Evolutionary conservation across 106 monocot species (phyloP).

Genomic region (Dactylorhiza incarnata): DNA sequence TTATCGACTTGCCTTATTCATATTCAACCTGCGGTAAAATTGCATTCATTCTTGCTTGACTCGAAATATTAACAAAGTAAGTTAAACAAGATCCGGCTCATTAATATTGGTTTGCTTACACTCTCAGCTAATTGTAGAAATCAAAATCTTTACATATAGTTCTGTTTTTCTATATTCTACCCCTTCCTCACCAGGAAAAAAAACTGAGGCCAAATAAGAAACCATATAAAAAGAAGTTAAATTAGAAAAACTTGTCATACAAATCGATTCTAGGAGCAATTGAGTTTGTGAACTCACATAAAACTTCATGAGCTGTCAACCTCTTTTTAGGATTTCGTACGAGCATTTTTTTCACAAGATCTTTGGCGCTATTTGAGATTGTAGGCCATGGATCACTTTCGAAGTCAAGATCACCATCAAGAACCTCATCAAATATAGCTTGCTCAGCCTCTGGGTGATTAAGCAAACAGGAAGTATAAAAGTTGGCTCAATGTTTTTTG

Average conservation of each 20-base stretch:
- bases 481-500: not conserved
- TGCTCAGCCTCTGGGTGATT: slow-evolving; percentile 23
- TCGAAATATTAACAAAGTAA: no score
- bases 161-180: no score
- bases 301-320: slow-evolving; percentile 38
- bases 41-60: no score
- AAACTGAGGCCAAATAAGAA: not conserved
- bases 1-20: no score
- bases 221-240: not conserved
- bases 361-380: slow-evolving; percentile 34
- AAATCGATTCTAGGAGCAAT: no score
- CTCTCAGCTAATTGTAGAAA: no score
- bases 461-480: not conserved
- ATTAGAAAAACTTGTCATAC: not conserved
- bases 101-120: no score
- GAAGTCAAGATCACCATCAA: slow-evolving; percentile 31
- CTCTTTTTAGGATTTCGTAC: slow-evolving; percentile 34
- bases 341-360: slow-evolving; percentile 42
- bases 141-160: no score
- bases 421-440: slow-evolving; percentile 35
- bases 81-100: no score
- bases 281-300: slow-evolving; percentile 22
- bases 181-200: not conserved
- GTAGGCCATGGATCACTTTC: slow-evolving; percentile 39
- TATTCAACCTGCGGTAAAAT: no score